Percentiles rank a stretch among this genome's conserved stretches.
These are phyloP conservation scores for Cadophora malorum DNA, from an alignment of 2,329 filamentous ascomycete genomes.

Conservation along the genomic window DNA sequence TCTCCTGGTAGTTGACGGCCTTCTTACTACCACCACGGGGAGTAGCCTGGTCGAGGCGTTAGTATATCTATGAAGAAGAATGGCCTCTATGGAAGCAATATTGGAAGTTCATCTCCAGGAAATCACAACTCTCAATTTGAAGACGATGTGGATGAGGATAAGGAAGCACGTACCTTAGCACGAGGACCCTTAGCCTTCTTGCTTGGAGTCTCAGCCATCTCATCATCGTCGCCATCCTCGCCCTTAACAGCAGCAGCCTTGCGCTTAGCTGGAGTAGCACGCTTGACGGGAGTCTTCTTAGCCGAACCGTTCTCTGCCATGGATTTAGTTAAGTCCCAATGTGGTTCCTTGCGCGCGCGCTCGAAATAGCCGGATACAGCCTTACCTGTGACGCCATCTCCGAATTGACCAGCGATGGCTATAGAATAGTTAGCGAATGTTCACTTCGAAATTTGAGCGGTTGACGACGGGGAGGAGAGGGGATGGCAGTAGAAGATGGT, in stretches of 20 bases:
- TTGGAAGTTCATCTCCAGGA: not conserved
- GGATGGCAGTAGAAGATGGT: constrained; percentile 30
- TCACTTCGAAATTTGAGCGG: constrained; percentile 23
- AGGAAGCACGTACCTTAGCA: constrained; percentile 25
- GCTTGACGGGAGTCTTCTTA: constrained; percentile 24
- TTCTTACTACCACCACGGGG: not conserved
- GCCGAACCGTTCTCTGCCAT: constrained; percentile 27
- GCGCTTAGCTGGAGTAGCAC: constrained; percentile 24
- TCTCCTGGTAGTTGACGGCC: constrained; percentile 20
- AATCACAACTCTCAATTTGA: not conserved
- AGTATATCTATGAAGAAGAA: not conserved
- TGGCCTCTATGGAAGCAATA: too few relatives aligned
- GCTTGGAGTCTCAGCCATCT: constrained; percentile 24
- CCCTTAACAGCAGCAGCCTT: constrained; percentile 16
- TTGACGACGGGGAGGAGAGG: constrained; percentile 24
- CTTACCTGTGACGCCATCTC: constrained; percentile 41
- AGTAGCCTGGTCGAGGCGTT: not conserved
- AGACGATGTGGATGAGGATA: not conserved
- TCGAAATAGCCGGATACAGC: constrained; percentile 42
- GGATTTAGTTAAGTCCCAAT: constrained; percentile 34
- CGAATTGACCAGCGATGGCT: constrained; percentile 42
- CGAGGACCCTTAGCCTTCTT: constrained; percentile 38
- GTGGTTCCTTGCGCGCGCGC: constrained; percentile 37
- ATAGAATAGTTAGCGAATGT: constrained; percentile 37
- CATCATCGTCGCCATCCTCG: constrained; percentile 32